Conservation (phyloP, 2,329 filamentous ascomycete genomes). For the Pestalotiopsis sp. region DNA sequence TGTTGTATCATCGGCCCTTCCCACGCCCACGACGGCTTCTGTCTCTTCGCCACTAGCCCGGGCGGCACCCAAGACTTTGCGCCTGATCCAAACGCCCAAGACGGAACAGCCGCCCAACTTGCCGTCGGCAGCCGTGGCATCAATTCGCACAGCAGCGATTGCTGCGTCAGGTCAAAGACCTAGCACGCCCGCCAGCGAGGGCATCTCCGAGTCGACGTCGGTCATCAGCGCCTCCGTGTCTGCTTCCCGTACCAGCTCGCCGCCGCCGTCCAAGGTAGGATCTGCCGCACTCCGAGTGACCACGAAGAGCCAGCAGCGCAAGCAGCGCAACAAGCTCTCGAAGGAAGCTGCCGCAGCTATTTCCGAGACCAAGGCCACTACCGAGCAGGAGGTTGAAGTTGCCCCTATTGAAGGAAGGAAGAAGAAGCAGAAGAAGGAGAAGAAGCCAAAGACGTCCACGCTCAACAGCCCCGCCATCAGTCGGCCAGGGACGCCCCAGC, state of each 20-base stretch:
- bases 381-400: constrained; percentile 56
- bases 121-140: constrained; percentile 27
- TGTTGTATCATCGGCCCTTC: constrained; percentile 41
- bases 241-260: constrained; percentile 68
- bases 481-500: constrained; percentile 30
- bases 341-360: constrained; percentile 63
- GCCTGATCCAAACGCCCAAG: constrained; percentile 69
- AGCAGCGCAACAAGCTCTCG: constrained; percentile 68
- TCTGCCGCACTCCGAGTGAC: constrained; percentile 67
- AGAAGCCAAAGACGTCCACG: constrained; percentile 51
- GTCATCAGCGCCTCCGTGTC: constrained; percentile 71
- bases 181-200: constrained; percentile 73
- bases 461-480: constrained; percentile 24
- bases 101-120: constrained; percentile 50
- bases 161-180: constrained; percentile 50
- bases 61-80: constrained; percentile 62
- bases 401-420: constrained; percentile 78
- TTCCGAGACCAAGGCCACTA: constrained; percentile 45
- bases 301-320: constrained; percentile 78
- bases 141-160: constrained; percentile 29
- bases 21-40: constrained; percentile 44
- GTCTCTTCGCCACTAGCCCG: constrained; percentile 53
- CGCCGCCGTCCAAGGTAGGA: constrained; percentile 66
- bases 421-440: constrained; percentile 83
- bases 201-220: constrained; percentile 75